Conservation (phyloP, 164 flowering plant genomes). For the Tetrastigma voinierianum region DNA sequence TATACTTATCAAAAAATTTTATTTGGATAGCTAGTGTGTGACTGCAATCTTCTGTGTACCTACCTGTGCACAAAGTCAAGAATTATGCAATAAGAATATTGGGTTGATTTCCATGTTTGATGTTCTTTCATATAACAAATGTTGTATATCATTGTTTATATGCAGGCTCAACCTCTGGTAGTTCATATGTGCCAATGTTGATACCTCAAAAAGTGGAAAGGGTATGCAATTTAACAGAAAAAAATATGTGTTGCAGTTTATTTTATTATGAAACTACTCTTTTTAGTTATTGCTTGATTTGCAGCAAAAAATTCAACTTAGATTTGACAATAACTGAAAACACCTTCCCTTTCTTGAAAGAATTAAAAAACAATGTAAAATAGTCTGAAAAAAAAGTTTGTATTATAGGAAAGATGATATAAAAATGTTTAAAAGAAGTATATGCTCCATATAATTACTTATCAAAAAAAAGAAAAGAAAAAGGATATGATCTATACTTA, state of each 20-base stretch:
- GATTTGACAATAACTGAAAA: too few species aligned
- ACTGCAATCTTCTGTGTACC: too few species aligned
- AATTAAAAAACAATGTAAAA: too few species aligned
- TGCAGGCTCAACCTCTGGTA: conserved; percentile 82
- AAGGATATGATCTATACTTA: neutral
- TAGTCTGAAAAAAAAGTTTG: too few species aligned
- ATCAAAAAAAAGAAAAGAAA: neutral
- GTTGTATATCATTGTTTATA: conserved; percentile 4
- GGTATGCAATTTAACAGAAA: conserved; percentile 45
- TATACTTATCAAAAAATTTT: too few species aligned
- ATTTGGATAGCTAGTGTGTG: too few species aligned
- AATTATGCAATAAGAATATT: neutral
- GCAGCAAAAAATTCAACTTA: neutral
- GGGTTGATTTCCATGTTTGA: neutral
- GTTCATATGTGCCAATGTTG: conserved; percentile 94
- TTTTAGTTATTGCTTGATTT: neutral
- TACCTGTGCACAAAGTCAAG: too few species aligned
- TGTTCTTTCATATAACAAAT: neutral
- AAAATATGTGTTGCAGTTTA: conserved; percentile 1
- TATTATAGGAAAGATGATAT: neutral
- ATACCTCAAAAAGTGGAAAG: conserved; percentile 90
- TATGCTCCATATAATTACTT: too few species aligned
- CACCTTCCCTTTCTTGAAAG: too few species aligned
- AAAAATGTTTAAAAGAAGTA: too few species aligned
- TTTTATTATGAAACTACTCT: neutral